Evolutionary conservation across 768 basidiomycete genomes (phyloP).

Genomic region (Botryobasidium botryosum): DNA sequence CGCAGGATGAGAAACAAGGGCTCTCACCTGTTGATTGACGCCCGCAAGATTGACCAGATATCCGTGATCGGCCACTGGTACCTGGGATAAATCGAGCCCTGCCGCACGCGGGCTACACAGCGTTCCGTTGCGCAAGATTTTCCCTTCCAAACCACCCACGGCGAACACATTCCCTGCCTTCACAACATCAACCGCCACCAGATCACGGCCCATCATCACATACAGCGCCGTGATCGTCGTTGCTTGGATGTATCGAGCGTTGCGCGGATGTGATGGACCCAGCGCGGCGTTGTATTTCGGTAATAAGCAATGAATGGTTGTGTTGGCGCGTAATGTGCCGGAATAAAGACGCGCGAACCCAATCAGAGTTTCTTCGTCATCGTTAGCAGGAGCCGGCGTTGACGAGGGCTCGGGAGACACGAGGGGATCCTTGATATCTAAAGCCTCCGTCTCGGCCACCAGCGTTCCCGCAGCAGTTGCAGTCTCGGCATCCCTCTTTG

Average conservation of each 20-base stretch:
- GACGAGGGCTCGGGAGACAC: conserved; percentile 10
- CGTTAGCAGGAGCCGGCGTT: conserved; percentile 16
- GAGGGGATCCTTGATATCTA: neutral
- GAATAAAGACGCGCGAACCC: conserved; percentile 93
- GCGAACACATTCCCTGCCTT: conserved; percentile 92
- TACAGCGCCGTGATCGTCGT: conserved; percentile 61
- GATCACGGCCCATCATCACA: conserved; percentile 94
- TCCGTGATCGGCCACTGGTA: conserved; percentile 20
- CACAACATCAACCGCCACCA: conserved; percentile 69
- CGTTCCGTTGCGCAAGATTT: conserved; percentile 81
- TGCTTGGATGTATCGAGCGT: conserved; percentile 40
- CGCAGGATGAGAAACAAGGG: neutral
- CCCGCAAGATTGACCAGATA: conserved; percentile 71
- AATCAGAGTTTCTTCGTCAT: conserved; percentile 48
- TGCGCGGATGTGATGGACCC: conserved; percentile 45
- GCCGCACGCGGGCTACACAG: conserved; percentile 46
- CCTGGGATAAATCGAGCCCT: conserved; percentile 18
- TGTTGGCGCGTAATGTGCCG: conserved; percentile 54
- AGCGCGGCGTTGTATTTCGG: conserved; percentile 69
- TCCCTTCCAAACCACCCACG: conserved; percentile 73
- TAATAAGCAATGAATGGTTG: conserved; percentile 51
- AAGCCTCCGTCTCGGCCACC: conserved; percentile 6
- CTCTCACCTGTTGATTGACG: conserved; percentile 44
- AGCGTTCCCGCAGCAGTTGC: conserved; percentile 11
- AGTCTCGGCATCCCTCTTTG: conserved; percentile 19